Evolutionary conservation across 1,139 yeast genomes (phyloP).

Genomic region (Pichia inconspicua): DNA sequence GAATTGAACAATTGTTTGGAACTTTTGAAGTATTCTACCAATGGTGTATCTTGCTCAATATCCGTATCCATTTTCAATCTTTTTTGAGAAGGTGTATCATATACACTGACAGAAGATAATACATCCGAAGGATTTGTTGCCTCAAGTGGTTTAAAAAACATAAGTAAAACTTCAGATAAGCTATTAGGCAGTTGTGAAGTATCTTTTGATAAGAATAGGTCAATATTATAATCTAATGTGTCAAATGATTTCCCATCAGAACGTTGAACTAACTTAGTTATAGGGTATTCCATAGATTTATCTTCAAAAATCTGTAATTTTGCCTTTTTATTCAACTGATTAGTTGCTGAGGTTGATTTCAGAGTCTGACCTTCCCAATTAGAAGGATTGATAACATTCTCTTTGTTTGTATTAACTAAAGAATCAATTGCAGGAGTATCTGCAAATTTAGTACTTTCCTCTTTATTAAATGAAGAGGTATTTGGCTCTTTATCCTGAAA

Average conservation of each 20-base stretch:
- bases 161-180: constrained; percentile 11
- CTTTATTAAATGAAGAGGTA: not conserved
- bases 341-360: constrained; percentile 13
- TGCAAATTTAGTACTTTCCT: not conserved
- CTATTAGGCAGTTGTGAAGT: constrained; percentile 20
- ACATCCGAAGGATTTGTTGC: not conserved
- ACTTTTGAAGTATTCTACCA: constrained; percentile 11
- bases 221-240: constrained; percentile 53
- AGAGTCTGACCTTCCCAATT: constrained; percentile 64
- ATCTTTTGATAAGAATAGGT: constrained; percentile 40
- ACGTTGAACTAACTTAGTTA: constrained; percentile 37
- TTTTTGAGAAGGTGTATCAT: constrained; percentile 9
- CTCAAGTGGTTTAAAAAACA: constrained; percentile 4
- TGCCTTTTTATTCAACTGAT: constrained; percentile 17
- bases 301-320: constrained; percentile 18
- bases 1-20: constrained; percentile 5
- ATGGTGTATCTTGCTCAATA: constrained; percentile 9
- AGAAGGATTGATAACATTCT: constrained; percentile 50
- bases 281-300: constrained; percentile 19
- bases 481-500: constrained; percentile 6
- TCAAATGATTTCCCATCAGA: constrained; percentile 51
- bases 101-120: not conserved
- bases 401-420: constrained; percentile 49
- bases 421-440: constrained; percentile 30
- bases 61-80: constrained; percentile 1